Percentiles rank a stretch among this genome's conserved stretches.
Evolutionary conservation across 805 yeast genomes (phyloP).

Genomic region (Candida anglica): DNA sequence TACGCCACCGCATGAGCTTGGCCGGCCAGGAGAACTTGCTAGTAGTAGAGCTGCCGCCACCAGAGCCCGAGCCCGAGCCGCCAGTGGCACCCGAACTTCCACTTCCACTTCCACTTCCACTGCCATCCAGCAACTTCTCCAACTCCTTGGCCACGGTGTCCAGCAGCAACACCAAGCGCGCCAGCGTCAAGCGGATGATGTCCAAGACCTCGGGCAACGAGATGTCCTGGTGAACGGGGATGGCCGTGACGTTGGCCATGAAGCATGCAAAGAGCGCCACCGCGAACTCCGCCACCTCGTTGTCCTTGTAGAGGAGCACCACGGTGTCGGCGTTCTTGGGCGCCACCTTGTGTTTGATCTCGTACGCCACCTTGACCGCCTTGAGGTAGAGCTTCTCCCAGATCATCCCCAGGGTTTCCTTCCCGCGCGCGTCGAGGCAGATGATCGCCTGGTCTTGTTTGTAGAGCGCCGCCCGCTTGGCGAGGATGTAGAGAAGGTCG

Average conservation of each 20-base stretch:
- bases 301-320: constrained; percentile 74
- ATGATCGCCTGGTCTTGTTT: constrained; percentile 65
- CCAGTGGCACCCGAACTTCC: constrained; percentile 30
- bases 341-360: constrained; percentile 67
- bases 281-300: constrained; percentile 80
- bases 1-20: constrained; percentile 72
- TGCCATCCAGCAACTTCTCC: constrained; percentile 64
- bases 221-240: constrained; percentile 79
- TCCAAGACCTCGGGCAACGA: constrained; percentile 66
- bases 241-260: constrained; percentile 90
- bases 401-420: constrained; percentile 67
- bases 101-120: constrained; percentile 19
- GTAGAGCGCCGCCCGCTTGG: constrained; percentile 66
- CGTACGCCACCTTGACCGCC: constrained; percentile 86
- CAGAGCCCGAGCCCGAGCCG: no score
- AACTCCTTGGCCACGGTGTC: constrained; percentile 73
- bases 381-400: constrained; percentile 87
- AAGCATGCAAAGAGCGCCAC: constrained; percentile 89
- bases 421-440: constrained; percentile 73
- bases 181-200: constrained; percentile 68
- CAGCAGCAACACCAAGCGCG: constrained; percentile 76
- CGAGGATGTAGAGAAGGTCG: constrained; percentile 65
- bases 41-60: no score
- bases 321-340: constrained; percentile 81
- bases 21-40: constrained; percentile 69